Percentiles rank a stretch among this genome's conserved stretches.
Conservation (phyloP, 192 early-diverging fungal species). For the Backusella australiensis region DNA sequence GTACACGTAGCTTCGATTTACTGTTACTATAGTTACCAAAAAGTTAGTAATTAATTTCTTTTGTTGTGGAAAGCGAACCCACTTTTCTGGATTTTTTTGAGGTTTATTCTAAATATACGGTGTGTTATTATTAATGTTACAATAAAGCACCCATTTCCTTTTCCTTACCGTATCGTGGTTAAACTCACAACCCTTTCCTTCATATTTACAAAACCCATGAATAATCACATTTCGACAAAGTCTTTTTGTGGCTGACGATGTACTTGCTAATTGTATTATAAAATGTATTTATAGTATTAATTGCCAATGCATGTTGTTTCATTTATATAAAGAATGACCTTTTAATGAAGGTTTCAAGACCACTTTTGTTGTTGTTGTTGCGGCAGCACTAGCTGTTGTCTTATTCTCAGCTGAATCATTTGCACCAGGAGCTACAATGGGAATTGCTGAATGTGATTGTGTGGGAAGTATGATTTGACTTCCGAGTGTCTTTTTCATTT, state of each 20-base stretch:
- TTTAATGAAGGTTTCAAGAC: slow-evolving; percentile 12
- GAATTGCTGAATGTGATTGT: slow-evolving; percentile 14
- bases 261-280: slow-evolving; percentile 1
- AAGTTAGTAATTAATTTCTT: neutral
- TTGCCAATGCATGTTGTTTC: neutral
- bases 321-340: neutral
- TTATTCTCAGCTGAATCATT: neutral
- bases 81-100: slow-evolving; percentile 23
- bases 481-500: slow-evolving; percentile 17
- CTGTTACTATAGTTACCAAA: neutral
- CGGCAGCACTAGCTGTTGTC: neutral
- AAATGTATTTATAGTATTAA: neutral
- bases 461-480: slow-evolving; percentile 19
- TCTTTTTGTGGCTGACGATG: slow-evolving; percentile 27
- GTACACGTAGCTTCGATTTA: slow-evolving; percentile 18
- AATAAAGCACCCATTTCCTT: neutral
- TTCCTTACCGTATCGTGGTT: slow-evolving; percentile 69
- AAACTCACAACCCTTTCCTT: slow-evolving; percentile 81
- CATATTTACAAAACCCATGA: slow-evolving; percentile 83
- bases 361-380: neutral
- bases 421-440: slow-evolving; percentile 14
- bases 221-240: slow-evolving; percentile 78
- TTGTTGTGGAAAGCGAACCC: neutral
- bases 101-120: neutral
- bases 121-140: neutral